Evolutionary conservation across 139 green algal genomes (phyloP).

Genomic region (Micractinium sp.): DNA sequence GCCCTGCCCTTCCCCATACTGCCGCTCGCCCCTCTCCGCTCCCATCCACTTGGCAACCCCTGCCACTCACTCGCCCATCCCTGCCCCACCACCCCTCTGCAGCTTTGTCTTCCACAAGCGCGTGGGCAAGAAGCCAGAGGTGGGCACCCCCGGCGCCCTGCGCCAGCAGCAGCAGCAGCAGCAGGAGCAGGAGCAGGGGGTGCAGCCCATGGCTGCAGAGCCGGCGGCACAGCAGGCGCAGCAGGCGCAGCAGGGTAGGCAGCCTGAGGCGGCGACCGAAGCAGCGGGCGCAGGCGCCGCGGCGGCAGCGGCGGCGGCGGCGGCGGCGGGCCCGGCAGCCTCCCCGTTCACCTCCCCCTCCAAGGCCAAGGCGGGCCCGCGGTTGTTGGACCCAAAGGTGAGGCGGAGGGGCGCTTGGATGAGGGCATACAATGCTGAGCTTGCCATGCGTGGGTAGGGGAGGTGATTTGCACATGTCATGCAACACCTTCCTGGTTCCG

Average conservation of each 20-base stretch:
- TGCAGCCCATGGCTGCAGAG: not conserved
- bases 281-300: not conserved
- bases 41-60: not conserved
- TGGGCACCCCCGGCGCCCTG: not conserved
- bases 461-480: too few relatives aligned
- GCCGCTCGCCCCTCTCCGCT: not conserved
- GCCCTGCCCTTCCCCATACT: not conserved
- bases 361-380: not conserved
- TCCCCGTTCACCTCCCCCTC: not conserved
- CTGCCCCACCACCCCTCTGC: not conserved
- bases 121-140: not conserved
- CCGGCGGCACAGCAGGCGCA: not conserved
- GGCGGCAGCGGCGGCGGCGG: not conserved
- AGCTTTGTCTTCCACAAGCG: slow-evolving; percentile 16
- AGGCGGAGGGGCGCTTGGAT: not conserved
- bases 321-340: not conserved
- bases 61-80: not conserved
- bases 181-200: not conserved
- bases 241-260: not conserved
- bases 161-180: not conserved
- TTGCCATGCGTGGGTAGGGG: not conserved
- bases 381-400: not conserved
- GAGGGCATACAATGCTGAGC: too few relatives aligned
- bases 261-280: not conserved
- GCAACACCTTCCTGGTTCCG: too few relatives aligned